Percentiles rank a stretch among this genome's conserved stretches.
Evolutionary conservation across 257 asterid genomes (phyloP).

Genomic region (Capsicum rhomboideum): DNA sequence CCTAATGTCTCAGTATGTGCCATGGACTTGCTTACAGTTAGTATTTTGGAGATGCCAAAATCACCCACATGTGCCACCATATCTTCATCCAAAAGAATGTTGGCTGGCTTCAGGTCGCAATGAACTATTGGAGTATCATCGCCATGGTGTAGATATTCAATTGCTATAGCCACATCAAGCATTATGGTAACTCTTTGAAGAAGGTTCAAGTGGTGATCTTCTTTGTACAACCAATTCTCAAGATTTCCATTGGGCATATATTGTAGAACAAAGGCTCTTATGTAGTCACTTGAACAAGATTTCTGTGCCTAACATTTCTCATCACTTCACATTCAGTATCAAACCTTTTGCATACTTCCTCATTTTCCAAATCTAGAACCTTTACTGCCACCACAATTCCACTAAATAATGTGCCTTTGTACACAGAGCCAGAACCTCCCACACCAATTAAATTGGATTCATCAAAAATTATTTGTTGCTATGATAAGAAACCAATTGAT

Average conservation of each 20-base stretch:
- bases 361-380: constrained; percentile 14
- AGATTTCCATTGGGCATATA: constrained; percentile 33
- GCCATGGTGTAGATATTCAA: constrained; percentile 31
- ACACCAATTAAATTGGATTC: constrained; percentile 18
- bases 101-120: constrained; percentile 31
- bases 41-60: constrained; percentile 31
- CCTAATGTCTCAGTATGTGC: constrained; percentile 24
- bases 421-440: constrained; percentile 28
- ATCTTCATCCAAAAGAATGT: constrained; percentile 25
- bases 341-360: constrained; percentile 14
- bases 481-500: constrained; percentile 5
- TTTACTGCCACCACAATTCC: constrained; percentile 20
- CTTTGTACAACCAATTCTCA: constrained; percentile 16
- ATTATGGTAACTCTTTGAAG: constrained; percentile 14
- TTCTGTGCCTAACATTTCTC: constrained; percentile 23
- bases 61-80: constrained; percentile 12
- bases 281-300: constrained; percentile 25
- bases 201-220: constrained; percentile 7
- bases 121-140: constrained; percentile 13
- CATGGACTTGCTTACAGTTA: not conserved
- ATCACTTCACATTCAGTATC: constrained; percentile 24
- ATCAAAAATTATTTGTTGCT: constrained; percentile 24
- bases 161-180: constrained; percentile 27
- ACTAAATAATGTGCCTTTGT: constrained; percentile 12
- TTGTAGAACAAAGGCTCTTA: constrained; percentile 20